A percentile compares a stretch with the other conserved stretches of the same genome.
Conservation (phyloP, 768 basidiomycete genomes). For the Lentinula sp. region DNA sequence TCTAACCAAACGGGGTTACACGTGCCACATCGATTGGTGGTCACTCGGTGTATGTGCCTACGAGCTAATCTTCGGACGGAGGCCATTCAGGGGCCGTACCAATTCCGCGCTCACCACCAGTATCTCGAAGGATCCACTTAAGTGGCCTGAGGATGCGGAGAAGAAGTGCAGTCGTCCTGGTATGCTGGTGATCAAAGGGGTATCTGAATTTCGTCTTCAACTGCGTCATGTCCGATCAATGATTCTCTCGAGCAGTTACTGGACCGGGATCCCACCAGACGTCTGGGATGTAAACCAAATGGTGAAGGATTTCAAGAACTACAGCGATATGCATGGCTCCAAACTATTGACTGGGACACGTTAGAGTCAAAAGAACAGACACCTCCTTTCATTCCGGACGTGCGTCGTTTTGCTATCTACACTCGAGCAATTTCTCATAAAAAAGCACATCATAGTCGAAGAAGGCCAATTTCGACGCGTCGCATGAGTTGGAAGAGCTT, state of each 20-base stretch:
- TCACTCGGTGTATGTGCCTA: slow-evolving; percentile 91
- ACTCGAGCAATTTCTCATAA: slow-evolving; percentile 7
- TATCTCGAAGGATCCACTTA: slow-evolving; percentile 80
- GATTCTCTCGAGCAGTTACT: slow-evolving; percentile 51
- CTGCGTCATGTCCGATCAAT: slow-evolving; percentile 1
- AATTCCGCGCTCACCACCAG: slow-evolving; percentile 91
- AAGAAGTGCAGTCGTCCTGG: slow-evolving; percentile 72
- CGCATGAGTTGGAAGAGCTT: slow-evolving; percentile 95
- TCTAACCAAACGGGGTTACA: slow-evolving; percentile 88
- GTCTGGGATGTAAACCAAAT: slow-evolving; percentile 77
- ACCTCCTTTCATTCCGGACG: slow-evolving; percentile 89
- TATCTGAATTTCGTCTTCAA: slow-evolving; percentile 32
- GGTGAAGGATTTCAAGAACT: slow-evolving; percentile 79
- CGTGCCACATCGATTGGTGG: slow-evolving; percentile 95
- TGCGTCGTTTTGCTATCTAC: slow-evolving; percentile 26
- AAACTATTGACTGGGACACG: slow-evolving; percentile 82
- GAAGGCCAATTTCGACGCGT: slow-evolving; percentile 98
- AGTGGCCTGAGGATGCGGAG: slow-evolving; percentile 88
- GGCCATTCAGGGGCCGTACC: slow-evolving; percentile 90
- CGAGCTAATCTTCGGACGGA: slow-evolving; percentile 85
- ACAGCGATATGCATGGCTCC: slow-evolving; percentile 81
- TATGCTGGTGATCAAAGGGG: slow-evolving; percentile 73
- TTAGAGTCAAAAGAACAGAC: slow-evolving; percentile 68
- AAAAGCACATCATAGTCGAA: slow-evolving; percentile 58
- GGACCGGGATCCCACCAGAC: slow-evolving; percentile 75